Base-by-base conservation (phyloP, 2,329 filamentous ascomycete genomes). In the Clathrospora elynae region DNA sequence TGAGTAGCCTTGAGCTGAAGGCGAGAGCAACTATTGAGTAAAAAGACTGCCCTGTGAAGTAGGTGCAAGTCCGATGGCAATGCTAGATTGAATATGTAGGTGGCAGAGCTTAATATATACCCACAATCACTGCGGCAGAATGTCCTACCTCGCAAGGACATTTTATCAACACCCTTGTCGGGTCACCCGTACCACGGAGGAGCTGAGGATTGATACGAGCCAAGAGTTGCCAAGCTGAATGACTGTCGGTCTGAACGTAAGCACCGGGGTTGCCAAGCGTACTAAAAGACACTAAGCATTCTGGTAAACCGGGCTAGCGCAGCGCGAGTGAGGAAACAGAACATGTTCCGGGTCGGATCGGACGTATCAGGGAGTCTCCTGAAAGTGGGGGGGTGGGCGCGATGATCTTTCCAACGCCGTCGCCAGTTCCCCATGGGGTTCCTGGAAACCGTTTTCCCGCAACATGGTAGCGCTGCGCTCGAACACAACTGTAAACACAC, bases 201-300 rank as follows among this genome's bases (percentile, higher is more conserved):
- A n/a, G n/a, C 40, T 49, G 47, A 49, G 31, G 51, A 53, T 55
- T 49, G 56, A 52, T 53, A 53, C 42, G 31, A 42, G 63, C 64
- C 66, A 66, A 67, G 63, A 42, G 24, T 33, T 50, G 63, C 63
- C 63, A 64, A 67, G 64, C 28, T 50, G 42, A 53, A 49, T 46
- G 53, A 48, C 49, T 59, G 46, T 46, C 51, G 51, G 46, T 38
- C 31, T 35, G 26, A 36, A 57, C 62, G 62, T 55, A 62, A 61
- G 61, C 53, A 41, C 43, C 37, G 19, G 37, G 51, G 17, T 26
- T 39, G 63, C 55, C 57, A 65, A 64, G 64, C 11, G 16, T 29
- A 39, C 55, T 46, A 62, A 59, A 55, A 55, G 9, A 16, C 38
- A 41, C 57, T 50, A 62, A 65, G 61, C 57, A 60, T 59, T 44